phyloP scores from a whole-genome alignment of 805 yeast species.

The Kluyveromyces starmeri region DNA sequence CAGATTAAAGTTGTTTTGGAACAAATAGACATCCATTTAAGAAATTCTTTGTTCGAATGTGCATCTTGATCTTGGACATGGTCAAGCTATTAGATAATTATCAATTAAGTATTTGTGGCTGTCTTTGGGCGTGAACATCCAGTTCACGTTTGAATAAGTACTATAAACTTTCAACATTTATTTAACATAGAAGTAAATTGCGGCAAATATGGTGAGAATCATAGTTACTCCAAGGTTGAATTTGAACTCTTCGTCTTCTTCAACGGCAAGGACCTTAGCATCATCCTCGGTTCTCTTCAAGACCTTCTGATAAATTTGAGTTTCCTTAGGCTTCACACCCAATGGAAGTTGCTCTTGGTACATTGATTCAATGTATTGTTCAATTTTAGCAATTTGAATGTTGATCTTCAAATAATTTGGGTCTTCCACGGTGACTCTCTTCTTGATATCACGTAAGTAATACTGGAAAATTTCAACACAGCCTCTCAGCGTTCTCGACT shows the following conservation, averaged over 20 bases:
- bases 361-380: constrained; percentile 75
- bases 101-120: too few relatives aligned
- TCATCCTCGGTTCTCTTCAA: constrained; percentile 37
- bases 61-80: too few relatives aligned
- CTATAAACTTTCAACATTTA: constrained; percentile 3
- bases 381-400: constrained; percentile 78
- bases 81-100: too few relatives aligned
- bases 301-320: constrained; percentile 33
- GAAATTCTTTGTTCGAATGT: background rate
- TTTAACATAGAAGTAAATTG: constrained; percentile 11
- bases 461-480: constrained; percentile 69
- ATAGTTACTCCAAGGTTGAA: constrained; percentile 20
- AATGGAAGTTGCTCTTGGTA: constrained; percentile 55
- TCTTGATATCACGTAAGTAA: constrained; percentile 69
- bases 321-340: constrained; percentile 38
- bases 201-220: constrained; percentile 14
- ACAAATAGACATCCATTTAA: background rate
- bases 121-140: too few relatives aligned
- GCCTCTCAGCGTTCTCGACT: constrained; percentile 64
- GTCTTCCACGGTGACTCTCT: constrained; percentile 68
- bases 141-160: too few relatives aligned
- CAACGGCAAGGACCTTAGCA: constrained; percentile 17
- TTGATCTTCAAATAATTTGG: constrained; percentile 82
- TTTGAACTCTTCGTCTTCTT: constrained; percentile 21
- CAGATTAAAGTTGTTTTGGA: constrained; percentile 34